Base-by-base conservation (phyloP, 2,329 filamentous ascomycete genomes). In the Fusarium anthophilum region DNA sequence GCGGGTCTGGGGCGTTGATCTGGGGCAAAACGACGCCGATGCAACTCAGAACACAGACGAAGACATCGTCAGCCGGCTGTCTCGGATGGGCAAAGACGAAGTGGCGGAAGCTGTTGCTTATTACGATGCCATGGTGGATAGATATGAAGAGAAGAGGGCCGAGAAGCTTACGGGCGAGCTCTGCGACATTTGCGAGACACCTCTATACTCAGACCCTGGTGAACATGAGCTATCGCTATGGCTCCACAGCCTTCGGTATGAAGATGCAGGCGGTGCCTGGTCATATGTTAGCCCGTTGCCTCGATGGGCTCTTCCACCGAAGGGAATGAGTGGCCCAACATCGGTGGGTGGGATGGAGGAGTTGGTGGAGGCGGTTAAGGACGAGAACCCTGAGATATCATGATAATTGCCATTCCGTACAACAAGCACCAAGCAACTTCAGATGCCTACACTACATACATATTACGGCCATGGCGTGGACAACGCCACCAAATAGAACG, bases 1-100 rank as follows among this genome's bases (percentile, higher is more conserved):
- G 80, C 91, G 91, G 65, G 96, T 99, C 17, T 99, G 97, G 87
- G 96, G 96, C 0, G 86, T 92, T 2, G 88, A 92, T 15, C 89
- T 99, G 1, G 96, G 94, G 22, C 89, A 83, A 61, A 86, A 88
- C 63, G 90, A 92, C 70, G 84, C 87, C 20, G 92, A 96, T 56
- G 91, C 89, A 7, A 87, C 87, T 26, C 88, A 89, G 32, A 92
- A 94, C 65, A 91, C 92, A 47, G 96, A 99, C 81, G 93, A 96
- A 69, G 94, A 97, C 80, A 93, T 99, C 76, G 95, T 99, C 81
- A 91, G 91, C 26, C 90, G 94, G 4, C 88, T 99, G 8, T 91
- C 91, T 38, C 90, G 91, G 38, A 98, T 99, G 94, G 96, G 96
- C 75, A 98, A 98, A 82, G 92, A 95, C 22, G 95, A 99, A 77